A percentile compares a stretch with the other conserved stretches of the same genome.
These are phyloP conservation scores for Gossypium gossypioides DNA, from an alignment of 441 rosid genomes.

Conservation along the genomic window DNA sequence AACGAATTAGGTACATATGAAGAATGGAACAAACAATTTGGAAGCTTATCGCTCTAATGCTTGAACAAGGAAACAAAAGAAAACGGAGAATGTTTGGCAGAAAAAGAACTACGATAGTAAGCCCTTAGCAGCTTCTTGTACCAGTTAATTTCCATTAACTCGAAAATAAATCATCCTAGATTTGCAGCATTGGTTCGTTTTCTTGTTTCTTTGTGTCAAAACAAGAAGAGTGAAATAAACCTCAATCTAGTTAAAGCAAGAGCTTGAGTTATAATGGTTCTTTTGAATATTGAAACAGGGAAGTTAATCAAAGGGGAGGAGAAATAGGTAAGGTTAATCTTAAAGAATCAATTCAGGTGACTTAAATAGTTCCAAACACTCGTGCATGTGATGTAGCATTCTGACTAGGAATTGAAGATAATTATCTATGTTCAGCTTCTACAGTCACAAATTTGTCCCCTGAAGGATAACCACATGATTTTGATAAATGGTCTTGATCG, in stretches of 20 bases:
- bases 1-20: conserved; percentile 68
- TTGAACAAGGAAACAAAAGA: not conserved
- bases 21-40: conserved; percentile 88
- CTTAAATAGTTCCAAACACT: conserved; percentile 8
- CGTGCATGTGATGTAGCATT: conserved; percentile 23
- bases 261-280: not conserved
- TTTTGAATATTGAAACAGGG: not conserved
- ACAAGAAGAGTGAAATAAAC: not conserved
- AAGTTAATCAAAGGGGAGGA: not conserved
- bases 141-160: not conserved
- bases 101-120: not conserved
- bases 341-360: conserved; percentile 4
- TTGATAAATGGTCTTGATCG: not conserved
- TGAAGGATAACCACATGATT: not conserved
- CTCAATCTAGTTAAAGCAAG: not conserved
- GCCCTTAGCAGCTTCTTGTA: not conserved
- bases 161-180: not conserved
- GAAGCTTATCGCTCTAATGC: conserved; percentile 55
- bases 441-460: not conserved
- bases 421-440: not conserved
- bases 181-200: not conserved
- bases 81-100: not conserved
- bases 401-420: not conserved
- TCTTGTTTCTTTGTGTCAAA: not conserved
- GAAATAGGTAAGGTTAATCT: not conserved